These are phyloP conservation scores for Grigorovia jiainica DNA, from an alignment of 805 yeast species.

Conservation along the genomic window DNA sequence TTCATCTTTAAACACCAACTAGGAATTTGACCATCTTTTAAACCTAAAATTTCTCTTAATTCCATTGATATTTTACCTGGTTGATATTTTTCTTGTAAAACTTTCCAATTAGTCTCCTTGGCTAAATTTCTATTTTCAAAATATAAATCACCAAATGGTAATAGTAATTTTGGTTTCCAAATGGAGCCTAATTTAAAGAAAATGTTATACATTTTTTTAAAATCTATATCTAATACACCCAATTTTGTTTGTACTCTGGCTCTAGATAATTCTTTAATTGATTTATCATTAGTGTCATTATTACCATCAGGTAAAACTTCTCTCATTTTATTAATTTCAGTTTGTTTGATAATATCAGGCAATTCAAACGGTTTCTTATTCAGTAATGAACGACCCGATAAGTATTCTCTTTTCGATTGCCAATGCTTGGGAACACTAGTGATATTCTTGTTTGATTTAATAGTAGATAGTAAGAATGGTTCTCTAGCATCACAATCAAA, in stretches of 20 bases:
- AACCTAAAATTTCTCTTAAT: conserved; percentile 60
- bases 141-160: conserved; percentile 65
- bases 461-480: conserved; percentile 53
- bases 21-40: conserved; percentile 48
- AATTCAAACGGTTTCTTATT: conserved; percentile 66
- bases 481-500: conserved; percentile 76
- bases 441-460: conserved; percentile 56
- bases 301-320: conserved; percentile 32
- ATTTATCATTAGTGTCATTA: conserved; percentile 23
- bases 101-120: conserved; percentile 31
- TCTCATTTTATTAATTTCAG: conserved; percentile 86
- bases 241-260: conserved; percentile 83
- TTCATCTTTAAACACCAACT: conserved; percentile 77
- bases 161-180: conserved; percentile 50
- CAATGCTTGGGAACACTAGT: conserved; percentile 81
- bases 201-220: conserved; percentile 70
- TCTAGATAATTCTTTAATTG: conserved; percentile 63
- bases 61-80: conserved; percentile 65
- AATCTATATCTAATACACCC: conserved; percentile 81
- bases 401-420: conserved; percentile 67
- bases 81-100: conserved; percentile 30
- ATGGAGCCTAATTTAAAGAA: conserved; percentile 67
- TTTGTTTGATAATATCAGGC: conserved; percentile 67
- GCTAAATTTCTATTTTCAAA: conserved; percentile 65
- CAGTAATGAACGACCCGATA: conserved; percentile 54